Base-by-base conservation (phyloP, 2,329 filamentous ascomycete species). In the Nannizzia gypsea region DNA sequence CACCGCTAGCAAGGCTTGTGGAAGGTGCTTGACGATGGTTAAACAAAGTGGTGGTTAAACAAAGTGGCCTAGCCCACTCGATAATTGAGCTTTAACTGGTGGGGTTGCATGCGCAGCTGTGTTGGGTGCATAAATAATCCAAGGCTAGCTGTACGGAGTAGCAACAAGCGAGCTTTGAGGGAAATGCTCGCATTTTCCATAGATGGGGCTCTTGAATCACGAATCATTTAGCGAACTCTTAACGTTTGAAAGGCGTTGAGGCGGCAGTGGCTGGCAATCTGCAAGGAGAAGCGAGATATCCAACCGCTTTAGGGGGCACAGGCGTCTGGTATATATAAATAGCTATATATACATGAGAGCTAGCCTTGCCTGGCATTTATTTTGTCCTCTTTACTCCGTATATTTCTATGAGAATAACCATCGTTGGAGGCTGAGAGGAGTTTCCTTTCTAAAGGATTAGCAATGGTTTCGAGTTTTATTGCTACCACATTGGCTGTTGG, bases 401-500 rank as follows among this genome's bases (percentile, higher is more conserved):
- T 17, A 22, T 50, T 13, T 13, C 20, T 8, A 2, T 50, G 44
- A 26, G 17, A 17, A n/a, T 9, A 50, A 5, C 44, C 44, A 13
- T 26, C 9, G 13, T 17, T 9, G 20, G 13, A 6, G 9, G 44
- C 44, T 3, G 17, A 15, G n/a, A 24, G 26, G 28, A 34, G 52
- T 13, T 36, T 28, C 31, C 17, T 24, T n/a, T 13, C 31, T 13
- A 11, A 13, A 36, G 15, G 9, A n/a, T 46, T 44, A 24, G 28
- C 24, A 4, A 62, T 62, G 60, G 54, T 58, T 36, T 6, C 54
- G 4, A 56, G 54, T 31, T 62, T 62, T 52, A 42, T 60, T 15
- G 55, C 28, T 38, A 60, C 61, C 20, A 57, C 61, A 1, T 60
- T 62, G 15, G 61, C 56, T 52, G 40, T 62, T 42, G 56, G 61